Evolutionary conservation across 2,329 filamentous ascomycete species (phyloP).

Genomic region (Endoconidiophora polonica): DNA sequence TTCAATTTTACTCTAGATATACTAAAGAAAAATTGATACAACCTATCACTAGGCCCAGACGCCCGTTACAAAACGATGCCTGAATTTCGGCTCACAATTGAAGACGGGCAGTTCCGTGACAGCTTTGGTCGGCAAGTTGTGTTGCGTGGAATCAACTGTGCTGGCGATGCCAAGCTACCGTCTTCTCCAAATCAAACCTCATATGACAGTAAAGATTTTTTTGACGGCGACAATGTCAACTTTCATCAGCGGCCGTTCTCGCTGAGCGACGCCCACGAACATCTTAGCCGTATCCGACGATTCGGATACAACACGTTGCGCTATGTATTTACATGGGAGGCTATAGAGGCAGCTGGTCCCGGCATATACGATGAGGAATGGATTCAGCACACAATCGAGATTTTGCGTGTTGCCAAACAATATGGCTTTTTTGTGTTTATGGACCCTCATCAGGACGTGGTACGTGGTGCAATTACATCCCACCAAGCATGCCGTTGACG

Average conservation of each 20-base stretch:
- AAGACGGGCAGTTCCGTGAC: slow-evolving; percentile 75
- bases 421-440: slow-evolving; percentile 97
- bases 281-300: slow-evolving; percentile 71
- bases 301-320: slow-evolving; percentile 94
- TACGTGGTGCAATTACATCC: slow-evolving; percentile 27
- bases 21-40: too few species aligned
- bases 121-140: slow-evolving; percentile 66
- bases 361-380: slow-evolving; percentile 87
- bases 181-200: slow-evolving; percentile 68
- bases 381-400: slow-evolving; percentile 76
- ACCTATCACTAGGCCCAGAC: too few species aligned
- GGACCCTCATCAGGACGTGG: slow-evolving; percentile 97
- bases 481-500: slow-evolving; percentile 3
- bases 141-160: slow-evolving; percentile 84
- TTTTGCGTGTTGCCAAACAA: slow-evolving; percentile 66
- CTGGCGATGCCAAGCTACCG: slow-evolving; percentile 79
- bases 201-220: slow-evolving; percentile 63
- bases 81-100: slow-evolving; percentile 57
- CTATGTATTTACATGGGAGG: slow-evolving; percentile 97
- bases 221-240: slow-evolving; percentile 78
- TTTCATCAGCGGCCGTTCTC: slow-evolving; percentile 79
- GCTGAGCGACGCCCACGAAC: slow-evolving; percentile 63
- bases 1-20: neutral
- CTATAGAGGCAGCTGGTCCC: slow-evolving; percentile 84
- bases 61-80: slow-evolving; percentile 36